These are phyloP conservation scores for Sugiyamaella boreocaroliniensis DNA, from an alignment of 805 yeast genomes.

Conservation along the genomic window DNA sequence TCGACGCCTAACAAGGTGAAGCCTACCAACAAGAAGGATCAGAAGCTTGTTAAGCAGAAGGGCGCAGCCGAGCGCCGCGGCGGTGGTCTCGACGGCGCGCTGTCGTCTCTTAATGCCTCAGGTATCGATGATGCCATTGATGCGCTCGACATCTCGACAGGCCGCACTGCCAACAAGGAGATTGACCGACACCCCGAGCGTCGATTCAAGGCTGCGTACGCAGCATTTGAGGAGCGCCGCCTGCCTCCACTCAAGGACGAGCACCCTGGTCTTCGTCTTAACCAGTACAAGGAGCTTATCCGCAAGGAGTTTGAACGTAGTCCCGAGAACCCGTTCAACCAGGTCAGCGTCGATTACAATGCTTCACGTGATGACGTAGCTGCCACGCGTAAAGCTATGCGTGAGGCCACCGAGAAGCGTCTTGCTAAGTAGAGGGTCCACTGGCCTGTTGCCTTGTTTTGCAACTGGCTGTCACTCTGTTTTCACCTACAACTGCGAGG, in stretches of 20 bases:
- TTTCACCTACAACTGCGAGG: too few relatives aligned
- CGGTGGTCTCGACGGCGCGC: conserved; percentile 62
- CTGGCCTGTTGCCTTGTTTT: not conserved
- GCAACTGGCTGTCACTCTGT: too few relatives aligned
- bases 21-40: conserved; percentile 15
- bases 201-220: conserved; percentile 73
- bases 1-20: conserved; percentile 49
- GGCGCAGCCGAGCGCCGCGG: conserved; percentile 59
- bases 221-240: conserved; percentile 64
- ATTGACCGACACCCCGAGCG: conserved; percentile 86
- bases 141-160: conserved; percentile 61
- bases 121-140: conserved; percentile 76
- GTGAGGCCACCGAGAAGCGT: conserved; percentile 41
- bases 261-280: conserved; percentile 71
- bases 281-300: conserved; percentile 67
- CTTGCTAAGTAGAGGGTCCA: conserved; percentile 14
- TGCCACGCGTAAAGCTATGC: conserved; percentile 43
- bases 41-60: conserved; percentile 42
- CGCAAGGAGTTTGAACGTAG: conserved; percentile 77
- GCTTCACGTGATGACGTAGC: conserved; percentile 50
- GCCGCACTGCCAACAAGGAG: conserved; percentile 49
- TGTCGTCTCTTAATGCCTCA: conserved; percentile 57
- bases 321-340: conserved; percentile 80
- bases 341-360: conserved; percentile 56
- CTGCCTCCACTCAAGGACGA: conserved; percentile 69